Evolutionary conservation across 768 basidiomycete species (phyloP).

Genomic region (Aureoboletus auriporus): DNA sequence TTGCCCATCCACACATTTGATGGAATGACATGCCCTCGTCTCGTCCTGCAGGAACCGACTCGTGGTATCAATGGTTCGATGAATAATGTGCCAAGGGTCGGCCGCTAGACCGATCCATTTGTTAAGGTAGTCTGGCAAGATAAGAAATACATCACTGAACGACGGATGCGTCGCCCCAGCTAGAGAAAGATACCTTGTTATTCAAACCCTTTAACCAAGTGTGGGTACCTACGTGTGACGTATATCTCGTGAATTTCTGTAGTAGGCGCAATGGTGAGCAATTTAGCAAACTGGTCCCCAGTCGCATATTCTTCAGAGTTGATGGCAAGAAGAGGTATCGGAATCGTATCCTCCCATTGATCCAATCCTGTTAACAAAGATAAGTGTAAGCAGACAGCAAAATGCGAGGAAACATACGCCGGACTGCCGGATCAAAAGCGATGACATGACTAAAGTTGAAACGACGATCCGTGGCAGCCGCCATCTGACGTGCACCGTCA

Average conservation of each 20-base stretch:
- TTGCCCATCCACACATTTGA: background rate
- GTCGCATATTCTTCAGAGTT: slow-evolving; percentile 39
- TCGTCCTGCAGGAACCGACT: slow-evolving; percentile 17
- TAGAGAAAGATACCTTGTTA: slow-evolving; percentile 2
- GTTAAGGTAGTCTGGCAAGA: slow-evolving; percentile 29
- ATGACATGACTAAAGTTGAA: slow-evolving; percentile 26
- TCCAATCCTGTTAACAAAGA: slow-evolving; percentile 18
- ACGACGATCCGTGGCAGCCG: slow-evolving; percentile 16
- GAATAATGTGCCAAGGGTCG: slow-evolving; percentile 17
- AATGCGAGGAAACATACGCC: slow-evolving; percentile 13
- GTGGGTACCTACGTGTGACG: slow-evolving; percentile 9
- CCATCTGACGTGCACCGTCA: slow-evolving; percentile 16
- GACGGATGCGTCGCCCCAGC: slow-evolving; percentile 31
- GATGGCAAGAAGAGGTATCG: slow-evolving; percentile 36
- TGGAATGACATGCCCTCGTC: background rate
- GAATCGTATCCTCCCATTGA: slow-evolving; percentile 23
- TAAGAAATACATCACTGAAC: slow-evolving; percentile 34
- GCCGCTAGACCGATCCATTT: slow-evolving; percentile 20
- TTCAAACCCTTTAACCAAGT: background rate
- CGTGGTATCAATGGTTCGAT: slow-evolving; percentile 16
- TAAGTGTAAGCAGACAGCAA: slow-evolving; percentile 19
- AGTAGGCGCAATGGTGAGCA: slow-evolving; percentile 26
- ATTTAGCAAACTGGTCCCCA: slow-evolving; percentile 32
- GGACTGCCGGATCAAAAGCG: slow-evolving; percentile 27
- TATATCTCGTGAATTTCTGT: slow-evolving; percentile 6